Percentiles rank a stretch among this genome's conserved stretches.
Evolutionary conservation across 2,329 filamentous ascomycete species (phyloP).

Genomic region (Dactylellina leptospora): DNA sequence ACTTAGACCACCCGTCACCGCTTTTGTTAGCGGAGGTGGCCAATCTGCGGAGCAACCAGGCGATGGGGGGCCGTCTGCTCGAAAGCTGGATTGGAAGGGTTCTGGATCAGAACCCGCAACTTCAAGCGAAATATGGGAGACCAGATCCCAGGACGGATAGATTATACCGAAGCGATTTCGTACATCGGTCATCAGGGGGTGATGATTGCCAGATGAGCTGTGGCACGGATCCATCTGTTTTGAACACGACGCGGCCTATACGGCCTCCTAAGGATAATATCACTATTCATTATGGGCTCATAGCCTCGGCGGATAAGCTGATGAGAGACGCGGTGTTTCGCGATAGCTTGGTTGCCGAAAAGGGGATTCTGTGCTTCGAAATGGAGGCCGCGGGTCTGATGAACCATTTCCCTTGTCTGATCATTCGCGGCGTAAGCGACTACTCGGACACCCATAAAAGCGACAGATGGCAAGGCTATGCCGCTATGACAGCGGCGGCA

Average conservation of each 20-base stretch:
- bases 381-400: conserved; percentile 8
- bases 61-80: neutral
- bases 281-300: conserved; percentile 15
- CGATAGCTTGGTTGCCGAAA: conserved; percentile 14
- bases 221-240: conserved; percentile 19
- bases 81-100: neutral
- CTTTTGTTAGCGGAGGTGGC: neutral
- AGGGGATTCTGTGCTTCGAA: neutral
- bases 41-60: neutral
- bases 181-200: too few species aligned
- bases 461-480: conserved; percentile 51
- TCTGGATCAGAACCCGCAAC: neutral
- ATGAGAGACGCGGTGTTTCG: conserved; percentile 31
- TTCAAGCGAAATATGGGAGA: conserved; percentile 54
- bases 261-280: conserved; percentile 1
- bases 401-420: conserved; percentile 44
- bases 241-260: conserved; percentile 53
- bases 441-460: conserved; percentile 54
- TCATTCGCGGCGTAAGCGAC: conserved; percentile 55
- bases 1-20: conserved; percentile 8
- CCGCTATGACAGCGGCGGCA: conserved; percentile 20
- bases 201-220: neutral
- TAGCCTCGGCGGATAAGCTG: conserved; percentile 41
- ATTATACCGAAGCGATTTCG: conserved; percentile 56
- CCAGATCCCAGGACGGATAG: conserved; percentile 57